Percentiles rank a stretch among this genome's conserved stretches.
Evolutionary conservation across 148 eudicot species (phyloP).

Genomic region (Rhododendron kiyosumense): DNA sequence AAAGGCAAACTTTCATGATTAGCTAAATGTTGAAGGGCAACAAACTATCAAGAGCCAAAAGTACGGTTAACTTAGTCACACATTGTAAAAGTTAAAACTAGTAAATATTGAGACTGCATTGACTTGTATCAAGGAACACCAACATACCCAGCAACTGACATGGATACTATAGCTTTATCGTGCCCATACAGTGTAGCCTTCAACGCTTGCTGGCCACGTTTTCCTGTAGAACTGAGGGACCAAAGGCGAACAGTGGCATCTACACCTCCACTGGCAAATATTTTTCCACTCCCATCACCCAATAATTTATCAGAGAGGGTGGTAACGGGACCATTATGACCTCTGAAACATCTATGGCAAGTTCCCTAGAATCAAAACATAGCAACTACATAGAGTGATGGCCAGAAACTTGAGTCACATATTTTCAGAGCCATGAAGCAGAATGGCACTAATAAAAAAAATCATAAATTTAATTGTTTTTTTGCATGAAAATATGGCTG

Average conservation of each 20-base stretch:
- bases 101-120: background rate
- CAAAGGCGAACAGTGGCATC: conserved; percentile 84
- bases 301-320: conserved; percentile 65
- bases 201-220: conserved; percentile 59
- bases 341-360: conserved; percentile 57
- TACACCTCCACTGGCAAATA: conserved; percentile 83
- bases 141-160: conserved; percentile 71
- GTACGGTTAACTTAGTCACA: background rate
- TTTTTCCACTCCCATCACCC: conserved; percentile 42
- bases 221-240: conserved; percentile 63
- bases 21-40: background rate
- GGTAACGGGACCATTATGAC: conserved; percentile 68
- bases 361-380: conserved; percentile 36
- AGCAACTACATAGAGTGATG: background rate
- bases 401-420: background rate
- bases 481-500: background rate
- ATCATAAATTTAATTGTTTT: background rate
- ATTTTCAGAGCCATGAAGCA: background rate
- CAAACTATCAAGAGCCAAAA: background rate
- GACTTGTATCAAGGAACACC: background rate
- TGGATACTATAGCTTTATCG: conserved; percentile 47
- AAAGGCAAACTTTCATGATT: background rate
- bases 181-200: conserved; percentile 70
- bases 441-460: background rate
- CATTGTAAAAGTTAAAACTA: background rate